These are phyloP conservation scores for Trametes pubescens DNA, from an alignment of 1,284 basidiomycete genomes.

Conservation along the genomic window DNA sequence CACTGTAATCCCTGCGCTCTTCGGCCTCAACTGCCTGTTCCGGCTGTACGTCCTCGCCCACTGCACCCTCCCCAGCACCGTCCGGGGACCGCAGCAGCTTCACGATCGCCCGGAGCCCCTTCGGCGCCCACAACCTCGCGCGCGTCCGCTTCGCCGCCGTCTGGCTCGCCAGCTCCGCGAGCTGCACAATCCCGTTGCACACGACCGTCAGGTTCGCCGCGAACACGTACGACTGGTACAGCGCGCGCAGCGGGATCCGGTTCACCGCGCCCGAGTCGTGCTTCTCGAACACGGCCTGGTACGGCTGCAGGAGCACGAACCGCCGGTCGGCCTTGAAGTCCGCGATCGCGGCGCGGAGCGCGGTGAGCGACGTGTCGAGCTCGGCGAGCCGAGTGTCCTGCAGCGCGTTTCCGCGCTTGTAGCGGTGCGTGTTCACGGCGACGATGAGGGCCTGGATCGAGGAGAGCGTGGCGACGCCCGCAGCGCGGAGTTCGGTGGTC, in stretches of 20 bases:
- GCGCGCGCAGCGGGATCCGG: slow-evolving; percentile 47
- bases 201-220: slow-evolving; percentile 52
- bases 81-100: slow-evolving; percentile 44
- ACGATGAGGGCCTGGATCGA: slow-evolving; percentile 48
- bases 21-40: slow-evolving; percentile 41
- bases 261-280: slow-evolving; percentile 26
- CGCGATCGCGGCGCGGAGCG: slow-evolving; percentile 47
- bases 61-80: slow-evolving; percentile 41
- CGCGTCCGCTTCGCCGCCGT: slow-evolving; percentile 49
- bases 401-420: slow-evolving; percentile 42
- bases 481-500: slow-evolving; percentile 52
- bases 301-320: slow-evolving; percentile 57
- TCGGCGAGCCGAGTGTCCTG: slow-evolving; percentile 38
- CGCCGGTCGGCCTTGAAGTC: slow-evolving; percentile 53
- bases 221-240: slow-evolving; percentile 59
- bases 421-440: slow-evolving; percentile 58
- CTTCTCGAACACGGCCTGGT: slow-evolving; percentile 44
- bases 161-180: slow-evolving; percentile 53
- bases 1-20: slow-evolving; percentile 45
- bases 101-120: slow-evolving; percentile 53
- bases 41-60: slow-evolving; percentile 48
- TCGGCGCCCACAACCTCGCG: slow-evolving; percentile 61
- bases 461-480: slow-evolving; percentile 47
- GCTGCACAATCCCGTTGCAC: slow-evolving; percentile 51
- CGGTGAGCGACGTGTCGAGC: slow-evolving; percentile 49